phyloP scores from a whole-genome alignment of 208 protist genomes.

The Leptomonas pyrrhocoris region DNA sequence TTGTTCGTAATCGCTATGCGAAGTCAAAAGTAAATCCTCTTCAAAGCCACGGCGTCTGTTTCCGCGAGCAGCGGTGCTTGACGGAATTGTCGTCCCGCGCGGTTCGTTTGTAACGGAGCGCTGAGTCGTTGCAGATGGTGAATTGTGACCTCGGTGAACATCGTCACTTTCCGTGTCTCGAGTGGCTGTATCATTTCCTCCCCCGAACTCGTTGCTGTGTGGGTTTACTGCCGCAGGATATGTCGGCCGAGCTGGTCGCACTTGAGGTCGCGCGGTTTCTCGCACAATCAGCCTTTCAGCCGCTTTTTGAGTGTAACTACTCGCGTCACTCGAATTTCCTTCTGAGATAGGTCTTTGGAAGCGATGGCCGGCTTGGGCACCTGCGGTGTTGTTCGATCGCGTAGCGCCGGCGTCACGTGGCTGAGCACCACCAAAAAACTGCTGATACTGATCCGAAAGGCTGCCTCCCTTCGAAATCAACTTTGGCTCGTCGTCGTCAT shows the following conservation, averaged over 20 bases:
- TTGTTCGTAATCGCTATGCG: slow-evolving; percentile 16
- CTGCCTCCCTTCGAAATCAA: not conserved
- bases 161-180: not conserved
- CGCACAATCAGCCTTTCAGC: not conserved
- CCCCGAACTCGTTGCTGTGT: not conserved
- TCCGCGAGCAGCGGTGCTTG: not conserved
- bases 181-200: not conserved
- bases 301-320: not conserved
- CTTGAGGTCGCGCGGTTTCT: too few species aligned
- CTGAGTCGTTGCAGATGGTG: not conserved
- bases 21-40: not conserved
- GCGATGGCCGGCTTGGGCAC: not conserved
- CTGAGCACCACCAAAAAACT: slow-evolving; percentile 14
- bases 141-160: slow-evolving; percentile 15
- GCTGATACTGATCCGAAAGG: slow-evolving; percentile 24
- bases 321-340: not conserved
- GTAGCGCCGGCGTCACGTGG: not conserved
- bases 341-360: not conserved
- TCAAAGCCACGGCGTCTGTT: not conserved
- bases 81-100: not conserved
- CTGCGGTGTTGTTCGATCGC: not conserved
- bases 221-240: not conserved
- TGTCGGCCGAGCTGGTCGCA: not conserved
- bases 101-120: slow-evolving; percentile 11
- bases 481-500: slow-evolving; percentile 2